Base-by-base conservation (phyloP, 2,329 filamentous ascomycete species). In the Dothideomycetes sp. region DNA sequence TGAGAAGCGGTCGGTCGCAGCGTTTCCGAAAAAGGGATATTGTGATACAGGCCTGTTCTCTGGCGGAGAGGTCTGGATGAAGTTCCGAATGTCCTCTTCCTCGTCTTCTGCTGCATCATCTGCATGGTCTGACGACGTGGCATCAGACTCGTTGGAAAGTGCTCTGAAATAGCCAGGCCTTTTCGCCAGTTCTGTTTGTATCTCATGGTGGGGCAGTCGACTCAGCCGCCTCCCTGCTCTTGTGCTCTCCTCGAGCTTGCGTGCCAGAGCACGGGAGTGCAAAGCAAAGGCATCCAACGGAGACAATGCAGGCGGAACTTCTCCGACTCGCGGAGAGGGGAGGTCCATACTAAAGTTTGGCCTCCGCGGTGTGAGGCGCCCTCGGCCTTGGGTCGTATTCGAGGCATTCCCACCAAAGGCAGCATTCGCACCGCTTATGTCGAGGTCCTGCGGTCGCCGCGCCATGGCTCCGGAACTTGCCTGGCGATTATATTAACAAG, bases 281-380 rank as follows among this genome's bases (percentile, higher is more conserved):
- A 89, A 73, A 16, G 89, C 89, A 57, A 98, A 93, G 35, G 89
- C 89, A 70, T 98, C 91, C 48, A 98, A 74, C 9, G 91, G 91
- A 5, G 91, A 96, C 41, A 96, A 72, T 38, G 91, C 84, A 4
- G 91, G 91, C 15, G 91, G 89, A 1, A 83, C 74, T 51, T 78
- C 61, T 57, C 67, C 68, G n/a, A 62, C 56, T 41, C 65, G 63
- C 31, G 68, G 67, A 43, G 66, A 69, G 34, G 67, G 65, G 17
- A 70, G 58, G 51, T 60, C 57, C 45, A 55, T 50, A 33, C 52
- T 43, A 42, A 52, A 52, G 30, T 37, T 41, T 31, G 46, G 46
- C 18, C 49, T 40, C 24, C 47, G 46, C 18, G 52, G 51, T 30
- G 51, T 53, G 16, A 47, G 43, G 40, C 51, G 49, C 41, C 49